A percentile compares a stretch with the other conserved stretches of the same genome.
phyloP scores from a whole-genome alignment of 1,139 yeast species.

The Kodamaea sp. region DNA sequence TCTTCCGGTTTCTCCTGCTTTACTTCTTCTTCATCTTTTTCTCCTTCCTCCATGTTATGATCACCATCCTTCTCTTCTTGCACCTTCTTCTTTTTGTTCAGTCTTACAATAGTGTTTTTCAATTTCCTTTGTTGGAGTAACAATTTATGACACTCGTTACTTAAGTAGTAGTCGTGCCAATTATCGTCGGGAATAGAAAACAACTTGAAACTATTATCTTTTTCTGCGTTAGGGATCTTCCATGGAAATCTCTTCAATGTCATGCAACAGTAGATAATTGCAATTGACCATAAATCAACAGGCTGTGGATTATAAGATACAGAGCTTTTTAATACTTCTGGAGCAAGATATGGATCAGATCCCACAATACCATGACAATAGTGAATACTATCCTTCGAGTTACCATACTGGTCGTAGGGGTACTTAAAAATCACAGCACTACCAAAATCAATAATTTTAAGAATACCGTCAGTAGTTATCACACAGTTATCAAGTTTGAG shows the following conservation, averaged over 20 bases:
- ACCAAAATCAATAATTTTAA: slow-evolving; percentile 94
- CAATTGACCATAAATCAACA: slow-evolving; percentile 94
- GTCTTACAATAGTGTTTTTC: slow-evolving; percentile 44
- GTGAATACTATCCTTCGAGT: slow-evolving; percentile 58
- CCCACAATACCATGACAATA: slow-evolving; percentile 95
- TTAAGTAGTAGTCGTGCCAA: slow-evolving; percentile 53
- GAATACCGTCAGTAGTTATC: slow-evolving; percentile 78
- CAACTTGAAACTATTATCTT: slow-evolving; percentile 76
- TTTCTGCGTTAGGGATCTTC: slow-evolving; percentile 85
- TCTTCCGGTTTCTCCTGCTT: slow-evolving; percentile 12
- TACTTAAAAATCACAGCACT: slow-evolving; percentile 92
- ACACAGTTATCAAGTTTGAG: slow-evolving; percentile 94
- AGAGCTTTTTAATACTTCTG: slow-evolving; percentile 79
- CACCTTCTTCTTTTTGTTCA: slow-evolving; percentile 43
- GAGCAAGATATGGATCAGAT: slow-evolving; percentile 96
- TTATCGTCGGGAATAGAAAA: slow-evolving; percentile 57
- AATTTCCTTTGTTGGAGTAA: slow-evolving; percentile 47
- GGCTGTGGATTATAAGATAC: slow-evolving; percentile 85
- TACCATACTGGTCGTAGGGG: slow-evolving; percentile 68
- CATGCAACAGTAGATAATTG: slow-evolving; percentile 96
- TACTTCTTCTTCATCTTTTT: slow-evolving; percentile 8
- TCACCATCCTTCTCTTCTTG: slow-evolving; percentile 11
- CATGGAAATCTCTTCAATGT: slow-evolving; percentile 92
- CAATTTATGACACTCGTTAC: slow-evolving; percentile 51
- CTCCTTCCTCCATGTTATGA: slow-evolving; percentile 10